These are phyloP conservation scores for Chrysoporthe deuterocubensis DNA, from an alignment of 2,329 filamentous ascomycete species.

Conservation along the genomic window DNA sequence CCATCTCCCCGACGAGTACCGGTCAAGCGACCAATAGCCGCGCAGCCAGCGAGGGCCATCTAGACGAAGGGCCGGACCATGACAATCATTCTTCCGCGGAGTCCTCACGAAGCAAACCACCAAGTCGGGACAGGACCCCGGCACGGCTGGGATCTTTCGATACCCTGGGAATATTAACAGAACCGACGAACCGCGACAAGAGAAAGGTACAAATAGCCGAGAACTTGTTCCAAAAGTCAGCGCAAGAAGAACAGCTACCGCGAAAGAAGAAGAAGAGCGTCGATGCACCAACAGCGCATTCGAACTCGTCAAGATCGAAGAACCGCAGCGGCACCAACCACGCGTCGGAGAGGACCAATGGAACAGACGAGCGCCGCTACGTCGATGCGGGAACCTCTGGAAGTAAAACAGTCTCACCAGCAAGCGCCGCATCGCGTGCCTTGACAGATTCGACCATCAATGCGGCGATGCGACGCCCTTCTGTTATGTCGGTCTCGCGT, in stretches of 20 bases:
- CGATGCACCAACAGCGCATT: slow-evolving; percentile 54
- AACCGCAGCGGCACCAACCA: slow-evolving; percentile 31
- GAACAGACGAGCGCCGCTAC: slow-evolving; percentile 48
- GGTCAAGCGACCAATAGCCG: slow-evolving; percentile 66
- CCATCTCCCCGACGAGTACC: slow-evolving; percentile 65
- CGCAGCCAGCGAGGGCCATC: slow-evolving; percentile 64
- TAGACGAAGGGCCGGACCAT: slow-evolving; percentile 58
- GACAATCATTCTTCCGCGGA: slow-evolving; percentile 56
- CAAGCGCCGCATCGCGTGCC: slow-evolving; percentile 46
- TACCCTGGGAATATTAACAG: slow-evolving; percentile 63
- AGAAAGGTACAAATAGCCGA: slow-evolving; percentile 69
- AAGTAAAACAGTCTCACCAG: slow-evolving; percentile 58
- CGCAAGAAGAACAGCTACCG: slow-evolving; percentile 54
- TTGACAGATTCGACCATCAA: slow-evolving; percentile 36
- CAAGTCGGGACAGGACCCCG: slow-evolving; percentile 69
- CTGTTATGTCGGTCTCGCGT: slow-evolving; percentile 40
- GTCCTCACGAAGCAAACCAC: slow-evolving; percentile 65
- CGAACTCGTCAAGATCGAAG: slow-evolving; percentile 36
- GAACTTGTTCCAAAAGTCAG: slow-evolving; percentile 65
- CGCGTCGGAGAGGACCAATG: slow-evolving; percentile 36
- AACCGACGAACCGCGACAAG: slow-evolving; percentile 69
- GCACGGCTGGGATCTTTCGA: slow-evolving; percentile 63
- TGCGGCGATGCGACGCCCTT: slow-evolving; percentile 36
- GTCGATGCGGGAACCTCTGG: slow-evolving; percentile 58
- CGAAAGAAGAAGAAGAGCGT: slow-evolving; percentile 65